Evolutionary conservation across 257 asterid genomes (phyloP), one percentile per base, ranked within the genome.

Genomic region (Sherardia arvensis): DNA sequence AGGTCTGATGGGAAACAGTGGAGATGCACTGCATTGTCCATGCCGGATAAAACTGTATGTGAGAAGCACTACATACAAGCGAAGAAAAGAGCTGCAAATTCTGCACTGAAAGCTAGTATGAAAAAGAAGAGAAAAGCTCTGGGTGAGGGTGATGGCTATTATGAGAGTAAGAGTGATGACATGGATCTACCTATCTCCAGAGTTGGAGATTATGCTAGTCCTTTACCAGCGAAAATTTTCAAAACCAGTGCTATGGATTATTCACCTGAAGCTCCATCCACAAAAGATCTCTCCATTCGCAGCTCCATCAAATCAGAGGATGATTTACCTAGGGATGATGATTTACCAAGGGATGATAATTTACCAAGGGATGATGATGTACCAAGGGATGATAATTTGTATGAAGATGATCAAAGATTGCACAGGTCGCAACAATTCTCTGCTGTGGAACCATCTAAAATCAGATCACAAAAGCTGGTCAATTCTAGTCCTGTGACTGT

Each of bases 1-100:
- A 85, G 99, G 83, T 93, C 99, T 3, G 99, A 93, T 72, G 99
- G 99, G 64, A 93, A 93, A 76, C 99, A 93, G 70, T 93, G 99
- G 99, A 87, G 99, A 84, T 93, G 99, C 84, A 93, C 99, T 12
- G 99, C 99, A 73, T 74, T 90, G 92, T 93, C 99, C 67, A 93
- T 93, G 99, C 99, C 97, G 36, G 99, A 93, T 77, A 93, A 93
- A 73, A 90, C 99, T 1, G 99, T 93, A 49, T 93, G 99, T 59
- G 97, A 93, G 74, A 93, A 93, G 85, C 99, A 90, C 83, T 93
- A 90, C 87, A 84, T 82, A 75, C 99, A 93, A 84, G 99, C 99
- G 5, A 93, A 93, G 88, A 93, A 93, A 84, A 85, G 99, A 83
- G 97, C 99, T 65, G 99, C 99, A 27, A 90, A 87, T 82, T 90